Conservation (phyloP, 495 filamentous ascomycete genomes). For the Evansstolkia leycettana region DNA sequence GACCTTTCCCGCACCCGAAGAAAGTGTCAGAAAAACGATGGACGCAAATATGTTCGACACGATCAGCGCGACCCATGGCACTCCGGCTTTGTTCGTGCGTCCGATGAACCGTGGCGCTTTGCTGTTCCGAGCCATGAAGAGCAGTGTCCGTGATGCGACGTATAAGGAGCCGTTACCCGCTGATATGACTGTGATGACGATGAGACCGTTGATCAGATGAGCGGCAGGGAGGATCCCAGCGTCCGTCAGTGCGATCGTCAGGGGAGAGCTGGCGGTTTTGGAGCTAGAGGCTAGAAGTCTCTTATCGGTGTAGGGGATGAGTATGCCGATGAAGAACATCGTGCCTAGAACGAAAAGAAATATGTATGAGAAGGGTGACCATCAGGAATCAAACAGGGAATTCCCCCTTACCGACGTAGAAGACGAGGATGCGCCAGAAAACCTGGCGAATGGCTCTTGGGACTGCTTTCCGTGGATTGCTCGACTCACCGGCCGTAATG, state of each 20-base stretch:
- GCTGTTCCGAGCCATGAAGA: conserved; percentile 51
- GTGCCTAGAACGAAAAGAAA: too few species aligned
- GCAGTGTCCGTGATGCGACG: conserved; percentile 50
- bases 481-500: conserved; percentile 55
- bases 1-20: conserved; percentile 43
- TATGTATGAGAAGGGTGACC: too few species aligned
- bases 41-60: conserved; percentile 53
- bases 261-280: conserved; percentile 47
- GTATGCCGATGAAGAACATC: conserved; percentile 59
- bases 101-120: conserved; percentile 57
- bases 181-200: conserved; percentile 51
- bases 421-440: conserved; percentile 59
- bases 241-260: conserved; percentile 57
- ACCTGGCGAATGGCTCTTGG: conserved; percentile 57
- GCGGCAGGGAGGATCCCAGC: conserved; percentile 56
- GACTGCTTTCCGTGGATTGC: conserved; percentile 47
- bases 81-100: conserved; percentile 48
- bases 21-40: conserved; percentile 54
- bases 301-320: conserved; percentile 44
- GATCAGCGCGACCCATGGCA: conserved; percentile 27
- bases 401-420: conserved; percentile 47
- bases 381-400: too few species aligned
- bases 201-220: conserved; percentile 60
- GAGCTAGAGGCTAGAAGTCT: conserved; percentile 30
- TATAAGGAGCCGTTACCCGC: conserved; percentile 60